A percentile compares a stretch with the other conserved stretches of the same genome.
These are phyloP conservation scores for Hericium coralloides DNA, from an alignment of 768 basidiomycete genomes.

Conservation along the genomic window DNA sequence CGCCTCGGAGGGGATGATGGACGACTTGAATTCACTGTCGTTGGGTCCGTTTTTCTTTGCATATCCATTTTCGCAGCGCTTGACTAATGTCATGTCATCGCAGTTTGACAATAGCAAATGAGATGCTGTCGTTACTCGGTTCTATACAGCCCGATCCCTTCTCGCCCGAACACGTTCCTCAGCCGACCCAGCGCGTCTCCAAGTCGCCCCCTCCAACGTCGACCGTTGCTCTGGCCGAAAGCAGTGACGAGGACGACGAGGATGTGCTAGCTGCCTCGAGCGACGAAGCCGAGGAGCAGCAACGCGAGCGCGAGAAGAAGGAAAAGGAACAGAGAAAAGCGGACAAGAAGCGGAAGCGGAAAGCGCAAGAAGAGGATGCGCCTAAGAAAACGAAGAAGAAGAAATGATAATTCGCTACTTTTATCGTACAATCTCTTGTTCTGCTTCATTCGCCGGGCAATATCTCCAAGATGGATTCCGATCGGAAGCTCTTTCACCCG, in stretches of 20 bases:
- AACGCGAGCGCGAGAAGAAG: slow-evolving; percentile 16
- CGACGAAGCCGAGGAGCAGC: slow-evolving; percentile 20
- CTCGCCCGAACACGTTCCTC: slow-evolving; percentile 45
- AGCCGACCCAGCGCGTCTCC: slow-evolving; percentile 19
- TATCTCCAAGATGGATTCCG: no score
- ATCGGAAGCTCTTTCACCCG: not conserved
- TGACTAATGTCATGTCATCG: not conserved
- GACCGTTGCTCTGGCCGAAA: slow-evolving; percentile 14
- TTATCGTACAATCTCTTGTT: not conserved
- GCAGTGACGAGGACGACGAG: slow-evolving; percentile 20
- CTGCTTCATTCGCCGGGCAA: not conserved
- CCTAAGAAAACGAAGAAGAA: slow-evolving; percentile 21
- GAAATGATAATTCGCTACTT: slow-evolving; percentile 8
- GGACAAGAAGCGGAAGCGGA: slow-evolving; percentile 18
- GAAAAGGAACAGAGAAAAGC: slow-evolving; percentile 19
- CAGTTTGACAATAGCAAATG: slow-evolving; percentile 84
- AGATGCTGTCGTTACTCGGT: slow-evolving; percentile 86
- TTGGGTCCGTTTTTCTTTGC: slow-evolving; percentile 52
- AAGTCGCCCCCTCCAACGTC: slow-evolving; percentile 14
- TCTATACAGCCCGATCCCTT: slow-evolving; percentile 75
- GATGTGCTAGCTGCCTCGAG: slow-evolving; percentile 24
- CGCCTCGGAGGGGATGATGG: slow-evolving; percentile 61
- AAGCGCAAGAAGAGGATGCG: slow-evolving; percentile 16
- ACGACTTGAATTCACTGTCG: slow-evolving; percentile 73
- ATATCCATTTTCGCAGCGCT: not conserved